Evolutionary conservation across 305 asterid genomes (phyloP).

Genomic region (Fraxinus ornus): DNA sequence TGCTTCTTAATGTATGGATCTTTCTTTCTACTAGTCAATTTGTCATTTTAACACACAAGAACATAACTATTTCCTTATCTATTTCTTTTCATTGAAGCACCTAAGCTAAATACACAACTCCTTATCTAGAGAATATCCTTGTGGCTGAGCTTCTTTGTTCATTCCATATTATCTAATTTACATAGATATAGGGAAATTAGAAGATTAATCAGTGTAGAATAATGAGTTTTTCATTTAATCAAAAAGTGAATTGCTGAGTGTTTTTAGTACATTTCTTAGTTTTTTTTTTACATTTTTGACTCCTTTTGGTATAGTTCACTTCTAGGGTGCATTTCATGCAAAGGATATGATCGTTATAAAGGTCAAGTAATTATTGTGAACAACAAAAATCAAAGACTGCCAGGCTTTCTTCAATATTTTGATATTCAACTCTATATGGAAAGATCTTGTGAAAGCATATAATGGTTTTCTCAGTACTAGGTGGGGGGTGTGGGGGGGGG

Average conservation of each 20-base stretch:
- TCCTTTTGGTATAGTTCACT: neutral
- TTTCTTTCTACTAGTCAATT: neutral
- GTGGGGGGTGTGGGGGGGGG: neutral
- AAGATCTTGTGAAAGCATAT: neutral
- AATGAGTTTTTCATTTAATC: neutral
- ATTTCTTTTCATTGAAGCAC: neutral
- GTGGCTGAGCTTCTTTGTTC: neutral
- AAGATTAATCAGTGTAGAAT: neutral
- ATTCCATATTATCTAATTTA: neutral
- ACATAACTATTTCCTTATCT: neutral
- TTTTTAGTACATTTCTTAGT: neutral
- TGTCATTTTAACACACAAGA: neutral
- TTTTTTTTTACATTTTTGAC: neutral
- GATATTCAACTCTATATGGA: neutral
- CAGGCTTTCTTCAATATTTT: neutral
- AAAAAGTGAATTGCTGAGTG: neutral
- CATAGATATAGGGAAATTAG: neutral
- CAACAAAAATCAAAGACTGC: neutral
- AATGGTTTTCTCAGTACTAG: neutral
- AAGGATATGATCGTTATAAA: neutral
- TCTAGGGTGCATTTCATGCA: neutral
- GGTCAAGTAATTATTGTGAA: neutral
- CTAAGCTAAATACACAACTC: neutral
- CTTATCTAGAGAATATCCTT: neutral
- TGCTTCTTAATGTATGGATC: neutral